A percentile compares a stretch with the other conserved stretches of the same genome.
Conservation (phyloP, 2,329 filamentous ascomycete genomes). For the Aspergillus pseudotamarii region DNA sequence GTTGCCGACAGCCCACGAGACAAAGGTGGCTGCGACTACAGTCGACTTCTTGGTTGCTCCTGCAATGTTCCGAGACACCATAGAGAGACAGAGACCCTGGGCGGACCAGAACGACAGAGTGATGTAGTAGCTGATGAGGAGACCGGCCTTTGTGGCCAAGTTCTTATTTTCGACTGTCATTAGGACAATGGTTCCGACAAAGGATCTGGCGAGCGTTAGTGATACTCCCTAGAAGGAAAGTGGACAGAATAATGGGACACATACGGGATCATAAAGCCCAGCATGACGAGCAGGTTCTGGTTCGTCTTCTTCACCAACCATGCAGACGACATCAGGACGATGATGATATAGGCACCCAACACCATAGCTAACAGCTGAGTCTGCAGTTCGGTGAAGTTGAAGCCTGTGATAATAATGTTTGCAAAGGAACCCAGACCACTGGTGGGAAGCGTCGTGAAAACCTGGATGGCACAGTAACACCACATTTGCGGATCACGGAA, state of each 20-base stretch:
- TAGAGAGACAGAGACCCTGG: conserved; percentile 66
- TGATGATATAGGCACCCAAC: conserved; percentile 72
- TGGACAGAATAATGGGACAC: conserved; percentile 37
- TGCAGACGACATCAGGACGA: conserved; percentile 66
- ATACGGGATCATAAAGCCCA: conserved; percentile 66
- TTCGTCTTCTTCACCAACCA: conserved; percentile 69
- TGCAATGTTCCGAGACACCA: conserved; percentile 70
- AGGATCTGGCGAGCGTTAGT: conserved; percentile 52
- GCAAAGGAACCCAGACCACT: conserved; percentile 73
- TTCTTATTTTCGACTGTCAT: conserved; percentile 67
- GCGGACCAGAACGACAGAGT: conserved; percentile 78
- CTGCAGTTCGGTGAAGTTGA: conserved; percentile 66
- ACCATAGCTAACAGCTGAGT: conserved; percentile 75
- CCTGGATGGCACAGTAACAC: conserved; percentile 65
- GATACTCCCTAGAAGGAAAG: neutral
- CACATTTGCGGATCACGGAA: conserved; percentile 68
- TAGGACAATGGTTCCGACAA: conserved; percentile 71
- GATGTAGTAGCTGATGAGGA: conserved; percentile 75
- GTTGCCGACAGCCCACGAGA: conserved; percentile 70
- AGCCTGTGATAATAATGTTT: conserved; percentile 72
- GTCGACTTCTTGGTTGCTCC: conserved; percentile 75
- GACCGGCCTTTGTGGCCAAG: conserved; percentile 63
- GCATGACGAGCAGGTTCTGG: conserved; percentile 72
- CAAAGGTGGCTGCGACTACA: conserved; percentile 69
- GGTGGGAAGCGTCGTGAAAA: conserved; percentile 74